Evolutionary conservation across 257 asterid species (phyloP).

Genomic region (Phtheirospermum japonicum): DNA sequence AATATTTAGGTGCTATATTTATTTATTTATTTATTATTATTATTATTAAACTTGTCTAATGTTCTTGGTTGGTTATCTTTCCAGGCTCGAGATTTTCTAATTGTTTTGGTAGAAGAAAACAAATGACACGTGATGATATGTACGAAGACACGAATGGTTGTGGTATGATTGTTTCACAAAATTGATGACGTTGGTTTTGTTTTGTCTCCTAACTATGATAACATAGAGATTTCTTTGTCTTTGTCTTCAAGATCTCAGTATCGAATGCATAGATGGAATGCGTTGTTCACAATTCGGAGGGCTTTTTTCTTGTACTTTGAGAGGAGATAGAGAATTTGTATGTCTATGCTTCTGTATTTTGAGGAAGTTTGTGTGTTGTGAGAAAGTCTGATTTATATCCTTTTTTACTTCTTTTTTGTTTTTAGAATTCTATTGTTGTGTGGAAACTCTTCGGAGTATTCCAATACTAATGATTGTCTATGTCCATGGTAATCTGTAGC

Average conservation of each 20-base stretch:
- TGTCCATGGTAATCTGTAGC: too few relatives aligned
- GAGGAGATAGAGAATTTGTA: too few relatives aligned
- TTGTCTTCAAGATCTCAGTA: conserved; percentile 88
- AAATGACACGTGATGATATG: conserved; percentile 78
- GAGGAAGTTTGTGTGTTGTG: too few relatives aligned
- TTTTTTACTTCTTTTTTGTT: too few relatives aligned
- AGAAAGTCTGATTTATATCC: too few relatives aligned
- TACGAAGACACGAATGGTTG: conserved; percentile 80
- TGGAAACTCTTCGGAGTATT: too few relatives aligned
- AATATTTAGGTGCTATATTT: too few relatives aligned
- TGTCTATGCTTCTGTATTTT: too few relatives aligned
- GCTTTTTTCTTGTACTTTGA: too few relatives aligned
- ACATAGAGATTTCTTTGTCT: conserved; percentile 92
- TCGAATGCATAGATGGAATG: conserved; percentile 89
- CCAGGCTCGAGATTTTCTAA: conserved; percentile 75
- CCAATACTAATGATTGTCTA: too few relatives aligned
- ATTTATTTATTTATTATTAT: neutral
- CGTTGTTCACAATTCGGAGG: conserved; percentile 79
- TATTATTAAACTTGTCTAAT: neutral
- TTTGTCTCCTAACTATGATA: conserved; percentile 73
- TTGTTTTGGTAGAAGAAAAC: conserved; percentile 77
- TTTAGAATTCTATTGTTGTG: too few relatives aligned
- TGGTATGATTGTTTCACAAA: conserved; percentile 97
- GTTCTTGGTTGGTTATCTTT: neutral
- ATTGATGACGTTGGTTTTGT: conserved; percentile 89